Percentiles rank a stretch among this genome's conserved stretches.
Conservation (phyloP, 2,329 filamentous ascomycete species). For the Lojkania enalia region DNA sequence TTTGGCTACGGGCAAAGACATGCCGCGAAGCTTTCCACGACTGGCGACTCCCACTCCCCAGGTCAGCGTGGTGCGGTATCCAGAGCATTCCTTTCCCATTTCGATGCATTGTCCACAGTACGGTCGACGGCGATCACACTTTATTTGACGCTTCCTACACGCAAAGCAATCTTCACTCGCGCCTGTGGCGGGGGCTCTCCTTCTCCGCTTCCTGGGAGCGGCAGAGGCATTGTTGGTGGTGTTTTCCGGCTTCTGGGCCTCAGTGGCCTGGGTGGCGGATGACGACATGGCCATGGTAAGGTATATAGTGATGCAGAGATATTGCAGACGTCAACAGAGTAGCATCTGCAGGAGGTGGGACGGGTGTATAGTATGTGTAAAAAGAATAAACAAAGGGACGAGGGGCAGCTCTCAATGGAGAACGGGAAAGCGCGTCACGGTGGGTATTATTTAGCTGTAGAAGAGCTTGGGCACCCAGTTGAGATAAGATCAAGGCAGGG, state of each 20-base stretch:
- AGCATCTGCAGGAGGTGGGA: constrained; percentile 39
- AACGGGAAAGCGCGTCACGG: constrained; percentile 41
- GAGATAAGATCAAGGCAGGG: constrained; percentile 41
- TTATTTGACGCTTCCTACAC: constrained; percentile 79
- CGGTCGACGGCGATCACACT: constrained; percentile 88
- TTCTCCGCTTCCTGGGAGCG: constrained; percentile 68
- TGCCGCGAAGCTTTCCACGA: constrained; percentile 87
- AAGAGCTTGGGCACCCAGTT: constrained; percentile 41
- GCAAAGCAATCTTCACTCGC: constrained; percentile 95
- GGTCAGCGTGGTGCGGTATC: constrained; percentile 94
- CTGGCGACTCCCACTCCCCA: constrained; percentile 97
- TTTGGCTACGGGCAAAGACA: constrained; percentile 70
- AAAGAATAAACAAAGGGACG: constrained; percentile 40
- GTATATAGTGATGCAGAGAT: constrained; percentile 21
- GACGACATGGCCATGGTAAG: constrained; percentile 40
- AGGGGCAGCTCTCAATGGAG: constrained; percentile 44
- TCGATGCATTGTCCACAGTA: constrained; percentile 96
- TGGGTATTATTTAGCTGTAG: constrained; percentile 46
- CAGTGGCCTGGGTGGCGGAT: constrained; percentile 35
- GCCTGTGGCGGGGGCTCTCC: constrained; percentile 84
- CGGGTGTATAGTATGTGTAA: constrained; percentile 36
- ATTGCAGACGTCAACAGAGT: constrained; percentile 29
- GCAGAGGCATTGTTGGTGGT: constrained; percentile 34
- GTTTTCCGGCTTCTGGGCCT: constrained; percentile 38
- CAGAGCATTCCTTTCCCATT: constrained; percentile 87